These are phyloP conservation scores for Fusarium euwallaceae DNA, from an alignment of 2,329 filamentous ascomycete genomes.

Conservation along the genomic window DNA sequence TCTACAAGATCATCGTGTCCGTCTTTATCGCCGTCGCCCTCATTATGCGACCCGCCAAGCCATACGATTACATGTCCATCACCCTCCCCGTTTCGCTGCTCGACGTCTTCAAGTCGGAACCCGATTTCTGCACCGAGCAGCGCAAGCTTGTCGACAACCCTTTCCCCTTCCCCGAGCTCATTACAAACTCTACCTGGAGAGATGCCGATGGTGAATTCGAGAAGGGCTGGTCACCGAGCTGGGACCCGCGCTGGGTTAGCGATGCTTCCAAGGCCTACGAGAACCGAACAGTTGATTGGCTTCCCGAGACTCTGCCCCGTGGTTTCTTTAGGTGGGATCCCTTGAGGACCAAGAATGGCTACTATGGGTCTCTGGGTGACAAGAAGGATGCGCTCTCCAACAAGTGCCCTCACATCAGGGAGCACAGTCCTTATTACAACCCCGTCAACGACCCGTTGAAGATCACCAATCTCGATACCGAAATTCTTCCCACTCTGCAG, in stretches of 20 bases:
- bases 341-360: constrained; percentile 41
- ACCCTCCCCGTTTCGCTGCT: constrained; percentile 51
- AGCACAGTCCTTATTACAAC: constrained; percentile 53
- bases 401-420: constrained; percentile 31
- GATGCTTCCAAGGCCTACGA: constrained; percentile 44
- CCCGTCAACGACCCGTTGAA: constrained; percentile 56
- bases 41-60: constrained; percentile 47
- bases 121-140: constrained; percentile 46
- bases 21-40: constrained; percentile 40
- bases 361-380: constrained; percentile 28
- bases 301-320: constrained; percentile 44
- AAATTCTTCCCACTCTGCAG: constrained; percentile 48
- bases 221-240: constrained; percentile 48
- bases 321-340: constrained; percentile 50
- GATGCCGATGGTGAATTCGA: constrained; percentile 47
- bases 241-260: constrained; percentile 21
- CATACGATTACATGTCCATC: constrained; percentile 50
- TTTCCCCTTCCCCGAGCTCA: constrained; percentile 50
- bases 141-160: constrained; percentile 39
- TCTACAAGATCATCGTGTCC: constrained; percentile 32
- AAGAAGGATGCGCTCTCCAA: constrained; percentile 17
- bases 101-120: constrained; percentile 45
- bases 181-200: constrained; percentile 45
- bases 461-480: constrained; percentile 55
- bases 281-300: constrained; percentile 46